phyloP scores from a whole-genome alignment of 306 rosid species.

The Ormosia semicastrata region DNA sequence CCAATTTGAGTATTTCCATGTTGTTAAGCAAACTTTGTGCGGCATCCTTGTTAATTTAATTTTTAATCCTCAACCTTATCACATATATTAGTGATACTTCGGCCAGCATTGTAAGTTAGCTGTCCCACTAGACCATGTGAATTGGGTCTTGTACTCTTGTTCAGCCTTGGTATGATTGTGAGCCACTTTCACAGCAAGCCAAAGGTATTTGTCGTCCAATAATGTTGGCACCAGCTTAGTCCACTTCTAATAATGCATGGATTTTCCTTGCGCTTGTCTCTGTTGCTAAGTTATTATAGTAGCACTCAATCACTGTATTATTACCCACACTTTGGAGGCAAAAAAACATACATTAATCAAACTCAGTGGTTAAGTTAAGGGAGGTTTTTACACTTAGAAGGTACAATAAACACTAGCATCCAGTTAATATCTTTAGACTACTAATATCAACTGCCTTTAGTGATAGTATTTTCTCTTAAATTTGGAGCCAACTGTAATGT shows the following conservation, averaged over 20 bases:
- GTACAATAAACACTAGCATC: background rate
- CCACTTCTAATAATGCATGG: conserved; percentile 1
- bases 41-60: conserved; percentile 15
- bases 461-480: too few species aligned
- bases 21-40: conserved; percentile 44
- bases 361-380: background rate
- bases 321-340: background rate
- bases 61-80: conserved; percentile 35
- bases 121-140: background rate
- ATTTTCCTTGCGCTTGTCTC: background rate
- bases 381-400: conserved; percentile 2
- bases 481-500: too few species aligned
- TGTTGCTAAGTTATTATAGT: background rate
- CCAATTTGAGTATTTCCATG: conserved; percentile 37
- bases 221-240: background rate
- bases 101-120: conserved; percentile 23
- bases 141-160: background rate
- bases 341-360: background rate
- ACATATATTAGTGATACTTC: conserved; percentile 18
- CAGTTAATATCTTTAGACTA: background rate
- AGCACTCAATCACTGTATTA: background rate
- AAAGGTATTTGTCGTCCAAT: background rate
- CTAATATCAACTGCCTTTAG: background rate
- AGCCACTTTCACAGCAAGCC: background rate
- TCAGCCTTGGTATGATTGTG: background rate